Evolutionary conservation across 768 basidiomycete species (phyloP), one percentile per base, ranked within the genome.

Genomic region (Pleurotus cornucopiae): DNA sequence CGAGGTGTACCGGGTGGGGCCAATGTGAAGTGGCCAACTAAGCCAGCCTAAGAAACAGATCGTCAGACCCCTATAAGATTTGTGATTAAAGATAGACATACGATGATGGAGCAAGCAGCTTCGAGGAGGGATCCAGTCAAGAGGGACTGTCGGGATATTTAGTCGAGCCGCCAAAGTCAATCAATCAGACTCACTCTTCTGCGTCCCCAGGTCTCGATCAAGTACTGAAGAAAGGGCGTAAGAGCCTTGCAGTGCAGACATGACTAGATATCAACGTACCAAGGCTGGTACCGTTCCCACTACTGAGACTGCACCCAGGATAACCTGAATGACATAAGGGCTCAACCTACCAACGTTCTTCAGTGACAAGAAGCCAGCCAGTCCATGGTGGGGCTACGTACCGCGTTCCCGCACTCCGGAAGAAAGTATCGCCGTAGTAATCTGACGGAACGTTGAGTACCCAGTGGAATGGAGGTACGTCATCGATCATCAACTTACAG

Each of bases 381-480:
- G 20, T 16, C 30, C 26, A 30, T 0, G n/a, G 2, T 5, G n/a
- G 34, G 44, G 38, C 23, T 13, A 59, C 80, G 59, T 63, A 84
- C 83, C 75, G 62, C 12, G 85, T 87, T 45, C 86, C 85, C 14
- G 87, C 84, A 58, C 79, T 84, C 68, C 86, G 71, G 75, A 91
- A 93, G 77, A 91, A 91, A 0, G 84, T 87, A 57, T 89, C 86
- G 14, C 88, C 86, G 63, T 88, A 89, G 67, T 89, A 89, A 64
- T 89, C 86, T 88, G 60, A n/a, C 30, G 23, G 25, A 26, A 11
- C 21, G 14, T 46, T 58, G 56, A 67, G 54, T 62, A 64, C 23
- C 21, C 2, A 49, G 26, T 46, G 7, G 20, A 11, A 30, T 37
- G 16, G n/a, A 30, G 23, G 47, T 14, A 43, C 16, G 37, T 16